Evolutionary conservation across 1,284 basidiomycete species (phyloP).

Genomic region (Ceraceosorus guamensis): DNA sequence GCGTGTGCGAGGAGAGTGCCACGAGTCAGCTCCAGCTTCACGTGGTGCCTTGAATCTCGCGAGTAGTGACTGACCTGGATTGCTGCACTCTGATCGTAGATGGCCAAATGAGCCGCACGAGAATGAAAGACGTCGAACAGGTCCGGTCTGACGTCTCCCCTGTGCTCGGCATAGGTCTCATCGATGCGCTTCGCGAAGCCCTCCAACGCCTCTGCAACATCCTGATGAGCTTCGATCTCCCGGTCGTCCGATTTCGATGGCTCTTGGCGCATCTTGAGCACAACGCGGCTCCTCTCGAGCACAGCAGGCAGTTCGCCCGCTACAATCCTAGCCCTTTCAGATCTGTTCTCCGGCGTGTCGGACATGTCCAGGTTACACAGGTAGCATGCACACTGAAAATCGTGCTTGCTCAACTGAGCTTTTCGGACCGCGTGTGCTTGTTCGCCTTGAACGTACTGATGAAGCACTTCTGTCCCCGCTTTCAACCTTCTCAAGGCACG

Average conservation of each 20-base stretch:
- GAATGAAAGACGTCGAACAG: constrained; percentile 8
- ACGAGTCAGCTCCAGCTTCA: background rate
- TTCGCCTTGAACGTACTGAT: constrained; percentile 45
- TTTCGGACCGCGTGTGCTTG: constrained; percentile 27
- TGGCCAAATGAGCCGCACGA: background rate
- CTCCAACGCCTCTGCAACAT: constrained; percentile 24
- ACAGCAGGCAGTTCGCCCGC: constrained; percentile 32
- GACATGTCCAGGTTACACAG: constrained; percentile 34
- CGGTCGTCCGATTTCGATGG: background rate
- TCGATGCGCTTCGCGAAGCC: constrained; percentile 25
- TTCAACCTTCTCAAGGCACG: constrained; percentile 35
- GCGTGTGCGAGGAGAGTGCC: background rate
- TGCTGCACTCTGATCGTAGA: background rate
- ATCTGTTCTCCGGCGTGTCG: constrained; percentile 2
- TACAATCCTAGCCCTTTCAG: constrained; percentile 18
- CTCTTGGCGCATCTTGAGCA: constrained; percentile 18
- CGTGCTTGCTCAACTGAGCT: constrained; percentile 41
- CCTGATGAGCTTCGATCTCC: constrained; percentile 24
- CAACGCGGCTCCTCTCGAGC: constrained; percentile 32
- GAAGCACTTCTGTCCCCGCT: constrained; percentile 43
- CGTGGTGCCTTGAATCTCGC: background rate
- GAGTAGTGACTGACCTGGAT: background rate
- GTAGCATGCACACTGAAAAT: constrained; percentile 36
- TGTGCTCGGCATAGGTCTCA: constrained; percentile 23
- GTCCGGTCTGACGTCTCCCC: constrained; percentile 30